Conservation (phyloP, 129 eudicot genomes). For the Rutidosis leptorrhynchoides region DNA sequence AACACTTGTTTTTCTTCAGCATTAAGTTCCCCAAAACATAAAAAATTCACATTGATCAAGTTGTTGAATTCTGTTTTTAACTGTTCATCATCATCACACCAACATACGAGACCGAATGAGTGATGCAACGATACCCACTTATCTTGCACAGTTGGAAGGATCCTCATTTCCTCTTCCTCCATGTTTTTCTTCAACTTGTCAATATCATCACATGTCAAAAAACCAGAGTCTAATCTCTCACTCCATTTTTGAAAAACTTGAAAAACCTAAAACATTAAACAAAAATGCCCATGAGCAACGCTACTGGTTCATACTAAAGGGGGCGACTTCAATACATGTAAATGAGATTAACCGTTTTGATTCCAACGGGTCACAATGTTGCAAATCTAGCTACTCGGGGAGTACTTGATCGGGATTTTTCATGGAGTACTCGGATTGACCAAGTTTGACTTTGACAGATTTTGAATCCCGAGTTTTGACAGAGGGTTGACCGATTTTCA, state of each 20-base stretch:
- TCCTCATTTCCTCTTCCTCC: slow-evolving; percentile 39
- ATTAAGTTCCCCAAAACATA: slow-evolving; percentile 52
- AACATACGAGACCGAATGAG: slow-evolving; percentile 64
- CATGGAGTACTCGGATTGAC: too few species aligned
- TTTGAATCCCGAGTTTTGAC: too few species aligned
- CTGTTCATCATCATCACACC: slow-evolving; percentile 67
- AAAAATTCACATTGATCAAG: slow-evolving; percentile 47
- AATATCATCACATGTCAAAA: slow-evolving; percentile 45
- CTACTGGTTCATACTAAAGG: too few species aligned
- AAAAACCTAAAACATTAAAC: slow-evolving; percentile 49
- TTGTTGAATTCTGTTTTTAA: slow-evolving; percentile 58
- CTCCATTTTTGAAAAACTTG: slow-evolving; percentile 56
- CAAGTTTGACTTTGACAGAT: too few species aligned
- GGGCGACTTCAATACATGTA: not conserved
- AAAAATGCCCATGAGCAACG: not conserved
- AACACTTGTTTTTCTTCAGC: slow-evolving; percentile 46
- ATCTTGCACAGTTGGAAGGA: slow-evolving; percentile 66
- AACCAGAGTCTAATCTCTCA: slow-evolving; percentile 53
- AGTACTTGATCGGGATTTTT: too few species aligned
- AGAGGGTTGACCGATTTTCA: too few species aligned
- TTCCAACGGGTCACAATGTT: not conserved
- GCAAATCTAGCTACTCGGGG: too few species aligned
- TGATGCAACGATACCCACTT: slow-evolving; percentile 79
- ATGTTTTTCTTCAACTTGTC: slow-evolving; percentile 52
- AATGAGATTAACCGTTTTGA: too few species aligned